phyloP scores from a whole-genome alignment of 2,329 filamentous ascomycete species.

The Xylaria polymorpha region DNA sequence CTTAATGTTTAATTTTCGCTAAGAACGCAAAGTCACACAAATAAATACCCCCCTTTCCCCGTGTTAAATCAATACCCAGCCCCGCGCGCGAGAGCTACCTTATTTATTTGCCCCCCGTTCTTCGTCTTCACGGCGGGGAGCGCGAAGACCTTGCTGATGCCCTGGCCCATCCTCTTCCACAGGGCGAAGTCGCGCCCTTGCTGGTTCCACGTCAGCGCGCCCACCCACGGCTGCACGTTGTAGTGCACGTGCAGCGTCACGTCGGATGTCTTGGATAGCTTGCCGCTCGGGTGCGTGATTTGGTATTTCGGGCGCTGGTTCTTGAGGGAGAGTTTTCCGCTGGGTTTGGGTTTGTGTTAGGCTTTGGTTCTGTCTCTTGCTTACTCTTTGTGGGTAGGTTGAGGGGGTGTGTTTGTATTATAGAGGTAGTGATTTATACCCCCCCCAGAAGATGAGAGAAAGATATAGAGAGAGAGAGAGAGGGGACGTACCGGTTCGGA shows the following conservation, averaged over 20 bases:
- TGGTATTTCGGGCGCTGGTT: slow-evolving; percentile 97
- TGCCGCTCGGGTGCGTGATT: slow-evolving; percentile 88
- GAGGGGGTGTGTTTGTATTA: no score
- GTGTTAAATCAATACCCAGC: no score
- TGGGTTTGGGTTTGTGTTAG: slow-evolving; percentile 51
- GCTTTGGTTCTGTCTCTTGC: slow-evolving; percentile 21
- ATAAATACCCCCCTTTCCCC: neutral
- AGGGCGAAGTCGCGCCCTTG: slow-evolving; percentile 61
- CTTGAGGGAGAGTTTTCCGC: slow-evolving; percentile 79
- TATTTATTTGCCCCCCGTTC: slow-evolving; percentile 46
- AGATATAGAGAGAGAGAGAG: no score
- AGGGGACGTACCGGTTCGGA: slow-evolving; percentile 61
- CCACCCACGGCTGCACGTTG: slow-evolving; percentile 98
- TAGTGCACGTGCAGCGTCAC: slow-evolving; percentile 87
- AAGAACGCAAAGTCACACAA: neutral
- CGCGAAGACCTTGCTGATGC: slow-evolving; percentile 71
- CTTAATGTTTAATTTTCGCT: neutral
- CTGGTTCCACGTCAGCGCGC: slow-evolving; percentile 84
- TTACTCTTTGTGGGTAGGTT: neutral
- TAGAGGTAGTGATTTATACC: no score
- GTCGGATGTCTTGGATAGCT: slow-evolving; percentile 77
- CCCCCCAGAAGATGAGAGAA: no score
- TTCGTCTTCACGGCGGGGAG: slow-evolving; percentile 75
- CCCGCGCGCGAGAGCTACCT: no score
- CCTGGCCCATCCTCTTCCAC: slow-evolving; percentile 75